Evolutionary conservation across 495 filamentous ascomycete genomes (phyloP).

Genomic region (Penicillium chermesinum): DNA sequence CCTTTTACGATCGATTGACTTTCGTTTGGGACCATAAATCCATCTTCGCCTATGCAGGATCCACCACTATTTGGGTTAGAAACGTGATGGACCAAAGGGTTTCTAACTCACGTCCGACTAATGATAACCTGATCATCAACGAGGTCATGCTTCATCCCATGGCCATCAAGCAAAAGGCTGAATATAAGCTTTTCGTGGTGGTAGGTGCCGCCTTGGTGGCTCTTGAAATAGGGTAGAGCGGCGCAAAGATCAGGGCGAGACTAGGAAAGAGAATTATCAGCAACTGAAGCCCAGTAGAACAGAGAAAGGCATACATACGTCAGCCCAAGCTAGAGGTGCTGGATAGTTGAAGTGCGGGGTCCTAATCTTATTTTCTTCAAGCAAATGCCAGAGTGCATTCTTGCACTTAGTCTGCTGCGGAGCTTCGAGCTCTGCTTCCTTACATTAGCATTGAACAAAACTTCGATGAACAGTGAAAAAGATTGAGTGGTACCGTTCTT

Average conservation of each 20-base stretch:
- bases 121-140: slow-evolving; percentile 64
- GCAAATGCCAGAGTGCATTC: too few relatives aligned
- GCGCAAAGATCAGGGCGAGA: slow-evolving; percentile 61
- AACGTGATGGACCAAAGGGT: background rate
- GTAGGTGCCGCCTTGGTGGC: slow-evolving; percentile 59
- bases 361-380: too few relatives aligned
- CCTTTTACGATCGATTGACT: slow-evolving; percentile 37
- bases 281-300: too few relatives aligned
- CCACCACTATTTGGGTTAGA: slow-evolving; percentile 49
- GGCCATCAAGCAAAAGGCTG: slow-evolving; percentile 53
- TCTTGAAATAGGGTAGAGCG: slow-evolving; percentile 58
- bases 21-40: slow-evolving; percentile 35
- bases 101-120: slow-evolving; percentile 52
- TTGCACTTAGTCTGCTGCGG: too few relatives aligned
- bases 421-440: too few relatives aligned
- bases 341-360: slow-evolving; percentile 34
- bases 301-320: slow-evolving; percentile 41
- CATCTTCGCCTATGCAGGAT: slow-evolving; percentile 31
- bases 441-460: too few relatives aligned
- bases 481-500: too few relatives aligned
- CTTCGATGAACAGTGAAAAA: too few relatives aligned
- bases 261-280: slow-evolving; percentile 14
- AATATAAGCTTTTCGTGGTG: slow-evolving; percentile 6
- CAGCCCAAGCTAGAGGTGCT: slow-evolving; percentile 52
- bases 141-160: slow-evolving; percentile 50